phyloP scores from a whole-genome alignment of 108 stramenopile species.

The Epipyxis sp. region DNA sequence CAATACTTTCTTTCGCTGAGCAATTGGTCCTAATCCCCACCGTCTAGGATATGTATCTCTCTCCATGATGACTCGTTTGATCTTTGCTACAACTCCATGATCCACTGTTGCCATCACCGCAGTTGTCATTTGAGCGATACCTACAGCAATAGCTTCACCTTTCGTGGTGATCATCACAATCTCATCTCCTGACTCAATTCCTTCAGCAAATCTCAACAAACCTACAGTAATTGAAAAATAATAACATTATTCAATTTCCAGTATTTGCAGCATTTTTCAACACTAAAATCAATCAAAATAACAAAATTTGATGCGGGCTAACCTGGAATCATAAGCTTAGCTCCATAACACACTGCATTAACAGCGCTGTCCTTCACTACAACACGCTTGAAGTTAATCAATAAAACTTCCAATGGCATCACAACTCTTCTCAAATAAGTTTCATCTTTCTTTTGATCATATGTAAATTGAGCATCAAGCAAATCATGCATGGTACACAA shows the following conservation, averaged over 20 bases:
- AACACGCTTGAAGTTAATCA: slow-evolving; percentile 93
- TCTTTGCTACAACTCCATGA: slow-evolving; percentile 98
- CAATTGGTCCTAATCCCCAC: slow-evolving; percentile 99
- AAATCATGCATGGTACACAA: slow-evolving; percentile 99
- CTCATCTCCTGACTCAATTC: slow-evolving; percentile 92
- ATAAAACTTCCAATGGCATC: slow-evolving; percentile 91
- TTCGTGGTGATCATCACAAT: slow-evolving; percentile 99
- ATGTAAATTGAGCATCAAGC: slow-evolving; percentile 97
- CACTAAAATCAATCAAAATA: no score
- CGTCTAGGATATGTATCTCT: slow-evolving; percentile 96
- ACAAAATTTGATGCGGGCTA: no score
- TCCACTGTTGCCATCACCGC: slow-evolving; percentile 98
- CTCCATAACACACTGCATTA: slow-evolving; percentile 99
- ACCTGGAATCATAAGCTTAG: slow-evolving; percentile 96
- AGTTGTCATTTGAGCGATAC: slow-evolving; percentile 98
- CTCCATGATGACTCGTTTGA: slow-evolving; percentile 99
- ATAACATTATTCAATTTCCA: no score
- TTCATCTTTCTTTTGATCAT: slow-evolving; percentile 97
- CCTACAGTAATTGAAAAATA: no score
- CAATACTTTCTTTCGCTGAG: slow-evolving; percentile 90
- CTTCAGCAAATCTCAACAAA: slow-evolving; percentile 92
- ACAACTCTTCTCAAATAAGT: slow-evolving; percentile 91
- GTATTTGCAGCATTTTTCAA: no score
- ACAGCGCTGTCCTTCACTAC: slow-evolving; percentile 99
- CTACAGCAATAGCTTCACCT: slow-evolving; percentile 98